These are phyloP conservation scores for Ocimum tenuiflorum DNA, from an alignment of 257 asterid genomes.

Conservation along the genomic window DNA sequence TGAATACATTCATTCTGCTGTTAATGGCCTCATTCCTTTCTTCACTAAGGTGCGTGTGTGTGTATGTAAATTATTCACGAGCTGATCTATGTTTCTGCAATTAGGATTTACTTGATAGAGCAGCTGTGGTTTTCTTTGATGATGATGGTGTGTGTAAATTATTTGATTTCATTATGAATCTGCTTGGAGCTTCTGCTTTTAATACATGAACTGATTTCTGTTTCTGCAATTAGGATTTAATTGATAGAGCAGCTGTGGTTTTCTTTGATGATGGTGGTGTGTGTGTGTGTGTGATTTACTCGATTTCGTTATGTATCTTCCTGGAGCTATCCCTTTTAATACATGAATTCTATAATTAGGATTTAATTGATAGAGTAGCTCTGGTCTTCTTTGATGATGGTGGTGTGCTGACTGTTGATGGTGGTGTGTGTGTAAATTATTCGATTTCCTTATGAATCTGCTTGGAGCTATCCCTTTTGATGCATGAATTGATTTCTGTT, in stretches of 20 bases:
- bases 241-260: slow-evolving; percentile 79
- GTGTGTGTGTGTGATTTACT: too few species aligned
- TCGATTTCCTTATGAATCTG: neutral
- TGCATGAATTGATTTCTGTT: neutral
- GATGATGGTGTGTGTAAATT: slow-evolving; percentile 21
- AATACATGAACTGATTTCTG: neutral
- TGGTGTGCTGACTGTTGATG: slow-evolving; percentile 53
- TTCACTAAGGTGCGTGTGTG: slow-evolving; percentile 49
- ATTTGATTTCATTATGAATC: neutral
- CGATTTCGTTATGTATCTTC: too few species aligned
- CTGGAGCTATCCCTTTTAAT: neutral
- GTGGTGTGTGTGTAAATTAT: neutral
- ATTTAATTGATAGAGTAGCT: slow-evolving; percentile 80
- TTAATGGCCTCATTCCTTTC: slow-evolving; percentile 64
- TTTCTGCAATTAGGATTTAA: slow-evolving; percentile 49
- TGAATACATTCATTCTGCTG: slow-evolving; percentile 64
- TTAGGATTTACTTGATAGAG: slow-evolving; percentile 85
- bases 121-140: slow-evolving; percentile 62
- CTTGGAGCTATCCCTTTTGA: neutral
- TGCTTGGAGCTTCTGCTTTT: neutral
- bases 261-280: slow-evolving; percentile 44
- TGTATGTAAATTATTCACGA: neutral
- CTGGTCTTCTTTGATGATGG: slow-evolving; percentile 54
- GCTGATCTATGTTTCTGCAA: slow-evolving; percentile 1
- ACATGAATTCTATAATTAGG: slow-evolving; percentile 31